Base-by-base conservation (phyloP, 176 grass and related monocot species). In the Musa troglodytarum region DNA sequence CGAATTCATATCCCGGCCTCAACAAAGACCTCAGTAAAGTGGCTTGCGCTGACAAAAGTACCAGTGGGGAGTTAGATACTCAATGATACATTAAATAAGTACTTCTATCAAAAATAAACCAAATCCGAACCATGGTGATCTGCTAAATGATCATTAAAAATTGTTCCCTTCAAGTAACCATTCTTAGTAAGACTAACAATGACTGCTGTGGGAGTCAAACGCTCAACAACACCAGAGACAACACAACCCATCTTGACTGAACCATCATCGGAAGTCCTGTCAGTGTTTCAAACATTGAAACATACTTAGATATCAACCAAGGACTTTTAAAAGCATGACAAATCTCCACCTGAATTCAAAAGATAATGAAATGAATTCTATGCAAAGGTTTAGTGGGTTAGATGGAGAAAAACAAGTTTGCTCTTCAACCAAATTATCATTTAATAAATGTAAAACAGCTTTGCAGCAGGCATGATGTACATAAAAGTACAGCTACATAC, bases 1-100 rank as follows among this genome's bases (percentile, higher is more conserved):
- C 85, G 78, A 98, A 98, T 73, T 98, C 81, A 54, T 90, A 76
- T 52, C 94, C 90, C 87, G 94, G 88, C 79, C 83, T 97, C 88
- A 98, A 81, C 68, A 91, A 76, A 71, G 89, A 85, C 84, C 80
- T 98, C 74, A 93, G 79, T 28, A 84, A 78, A 87, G 82, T 69
- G 78, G 82, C 90, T 88, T 98, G 94, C 73, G 76, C 94, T 97
- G 68, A 76, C 80, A 58, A 81, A 76, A 43, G 34, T 63, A 76
- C 70, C 53, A 86, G 23, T 55, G 21, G 12, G 52, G 13, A 74
- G 29, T 74, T 55, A 25, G 61, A 66, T 52, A 53, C 50, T 64
- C 10, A 11, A 76, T 17, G 20, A 64, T 64, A 1, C 62, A 65
- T 9, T 23, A 8, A 81, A 65, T 17, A 50, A 16, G 9, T 58